A percentile compares a stretch with the other conserved stretches of the same genome.
phyloP scores from a whole-genome alignment of 2,329 filamentous ascomycete genomes.

The Aureobasidium leucospermi region DNA sequence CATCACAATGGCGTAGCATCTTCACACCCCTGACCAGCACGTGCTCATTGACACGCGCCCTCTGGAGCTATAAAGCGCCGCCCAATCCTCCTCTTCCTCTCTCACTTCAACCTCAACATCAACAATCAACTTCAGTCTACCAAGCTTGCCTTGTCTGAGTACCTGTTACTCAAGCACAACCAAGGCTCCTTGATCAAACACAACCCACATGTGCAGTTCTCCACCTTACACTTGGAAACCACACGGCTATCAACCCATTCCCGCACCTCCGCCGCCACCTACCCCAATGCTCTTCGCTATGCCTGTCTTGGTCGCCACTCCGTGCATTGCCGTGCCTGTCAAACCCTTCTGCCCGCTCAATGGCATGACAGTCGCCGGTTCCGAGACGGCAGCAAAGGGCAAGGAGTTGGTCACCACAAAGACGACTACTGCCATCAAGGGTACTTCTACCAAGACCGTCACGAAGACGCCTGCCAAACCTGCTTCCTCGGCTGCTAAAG shows the following conservation, averaged over 20 bases:
- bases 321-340: not conserved
- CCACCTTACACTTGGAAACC: conserved; percentile 23
- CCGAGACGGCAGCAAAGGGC: not conserved
- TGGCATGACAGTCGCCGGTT: not conserved
- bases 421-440: not conserved
- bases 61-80: not conserved
- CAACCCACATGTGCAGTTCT: not conserved
- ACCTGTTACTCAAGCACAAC: not conserved
- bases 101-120: not conserved
- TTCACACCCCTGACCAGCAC: not conserved
- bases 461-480: not conserved
- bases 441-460: not conserved
- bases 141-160: not conserved
- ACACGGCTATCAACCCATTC: conserved; percentile 18
- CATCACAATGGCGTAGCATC: not conserved
- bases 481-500: not conserved
- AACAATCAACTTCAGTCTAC: not conserved
- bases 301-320: not conserved
- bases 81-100: not conserved
- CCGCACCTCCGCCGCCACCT: not conserved
- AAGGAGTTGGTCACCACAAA: not conserved
- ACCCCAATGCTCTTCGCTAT: not conserved
- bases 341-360: not conserved
- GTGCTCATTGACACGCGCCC: not conserved
- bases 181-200: not conserved